phyloP scores from a whole-genome alignment of 257 asterid genomes.

The Ocimum tenuiflorum region DNA sequence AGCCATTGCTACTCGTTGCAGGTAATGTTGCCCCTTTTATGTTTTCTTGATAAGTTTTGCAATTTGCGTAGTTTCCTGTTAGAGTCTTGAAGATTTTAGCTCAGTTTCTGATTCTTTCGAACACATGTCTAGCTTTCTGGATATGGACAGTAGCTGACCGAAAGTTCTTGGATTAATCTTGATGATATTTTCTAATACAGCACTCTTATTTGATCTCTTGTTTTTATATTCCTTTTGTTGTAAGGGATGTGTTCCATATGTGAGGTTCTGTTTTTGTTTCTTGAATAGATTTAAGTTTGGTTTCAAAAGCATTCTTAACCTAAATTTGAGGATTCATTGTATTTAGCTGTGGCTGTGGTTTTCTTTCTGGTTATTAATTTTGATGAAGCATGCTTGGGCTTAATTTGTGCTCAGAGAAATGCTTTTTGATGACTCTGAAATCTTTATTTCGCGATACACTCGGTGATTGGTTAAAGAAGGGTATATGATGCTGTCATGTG shows the following conservation, averaged over 20 bases:
- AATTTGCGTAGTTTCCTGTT: background rate
- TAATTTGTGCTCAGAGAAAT: slow-evolving; percentile 1
- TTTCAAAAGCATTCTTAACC: background rate
- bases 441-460: background rate
- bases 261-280: background rate
- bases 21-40: slow-evolving; percentile 26
- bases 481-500: background rate
- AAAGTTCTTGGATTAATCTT: background rate
- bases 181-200: background rate
- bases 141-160: background rate
- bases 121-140: background rate
- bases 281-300: background rate
- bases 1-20: slow-evolving; percentile 61
- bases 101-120: background rate
- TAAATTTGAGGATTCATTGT: background rate
- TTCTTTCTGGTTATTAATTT: background rate
- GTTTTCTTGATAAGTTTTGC: background rate
- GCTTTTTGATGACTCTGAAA: background rate
- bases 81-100: background rate
- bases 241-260: background rate
- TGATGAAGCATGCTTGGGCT: background rate
- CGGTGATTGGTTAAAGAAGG: background rate
- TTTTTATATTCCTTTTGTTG: background rate
- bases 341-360: background rate
- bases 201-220: background rate